phyloP scores from a whole-genome alignment of 2,329 filamentous ascomycete genomes.

The Penicillium sp. region DNA sequence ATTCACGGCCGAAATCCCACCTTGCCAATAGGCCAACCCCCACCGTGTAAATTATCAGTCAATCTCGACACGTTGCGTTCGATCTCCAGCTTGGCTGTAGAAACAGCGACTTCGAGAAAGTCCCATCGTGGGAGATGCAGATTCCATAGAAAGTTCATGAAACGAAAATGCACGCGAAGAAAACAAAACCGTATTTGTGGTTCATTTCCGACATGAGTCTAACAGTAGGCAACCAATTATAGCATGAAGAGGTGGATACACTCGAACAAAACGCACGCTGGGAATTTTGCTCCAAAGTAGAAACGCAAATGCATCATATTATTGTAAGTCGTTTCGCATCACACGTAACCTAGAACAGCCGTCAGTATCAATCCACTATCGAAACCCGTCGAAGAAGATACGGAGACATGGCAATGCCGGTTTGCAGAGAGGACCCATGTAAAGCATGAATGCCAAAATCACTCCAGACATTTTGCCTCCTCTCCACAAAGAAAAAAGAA shows the following conservation, averaged over 20 bases:
- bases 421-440: no score
- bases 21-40: no score
- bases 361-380: conserved; percentile 5
- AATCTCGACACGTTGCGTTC: no score
- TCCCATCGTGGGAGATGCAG: no score
- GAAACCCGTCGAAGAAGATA: no score
- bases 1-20: no score
- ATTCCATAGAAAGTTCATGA: no score
- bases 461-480: not conserved
- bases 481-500: not conserved
- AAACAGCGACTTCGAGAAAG: no score
- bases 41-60: no score
- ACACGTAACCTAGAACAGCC: conserved; percentile 28
- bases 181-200: conserved; percentile 4
- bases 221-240: conserved; percentile 8
- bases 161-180: not conserved
- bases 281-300: conserved; percentile 7
- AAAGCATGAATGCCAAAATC: not conserved
- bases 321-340: conserved; percentile 29
- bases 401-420: no score
- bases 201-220: conserved; percentile 4
- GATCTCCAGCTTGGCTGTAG: no score
- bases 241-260: conserved; percentile 7
- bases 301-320: conserved; percentile 24
- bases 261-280: conserved; percentile 9